A percentile compares a stretch with the other conserved stretches of the same genome.
These are phyloP conservation scores for Dictyostelium intermedium DNA, from an alignment of 78 protist genomes.

Conservation along the genomic window DNA sequence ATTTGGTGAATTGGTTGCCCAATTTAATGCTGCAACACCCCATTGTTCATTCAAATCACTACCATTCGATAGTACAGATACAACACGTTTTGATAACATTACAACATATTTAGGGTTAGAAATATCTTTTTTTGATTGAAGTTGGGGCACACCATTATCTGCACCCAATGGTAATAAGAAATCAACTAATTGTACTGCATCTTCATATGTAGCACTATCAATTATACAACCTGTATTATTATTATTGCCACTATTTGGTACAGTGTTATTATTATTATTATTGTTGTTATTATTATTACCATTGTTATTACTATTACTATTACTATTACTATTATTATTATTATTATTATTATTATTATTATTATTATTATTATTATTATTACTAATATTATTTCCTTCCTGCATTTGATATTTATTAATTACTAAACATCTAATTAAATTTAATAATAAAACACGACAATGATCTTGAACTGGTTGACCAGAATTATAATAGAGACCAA, in stretches of 20 bases:
- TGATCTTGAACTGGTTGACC: constrained; percentile 83
- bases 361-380: too few species aligned
- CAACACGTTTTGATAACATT: constrained; percentile 56
- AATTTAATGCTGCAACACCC: constrained; percentile 62
- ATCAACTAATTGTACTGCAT: constrained; percentile 64
- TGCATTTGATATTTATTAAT: constrained; percentile 54
- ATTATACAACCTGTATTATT: neutral
- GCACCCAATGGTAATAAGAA: constrained; percentile 27
- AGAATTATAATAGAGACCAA: constrained; percentile 60
- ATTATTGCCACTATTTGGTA: neutral
- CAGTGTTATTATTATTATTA: too few species aligned
- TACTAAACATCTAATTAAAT: constrained; percentile 61
- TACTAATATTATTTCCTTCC: neutral
- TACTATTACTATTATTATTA: too few species aligned
- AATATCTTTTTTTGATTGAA: constrained; percentile 53
- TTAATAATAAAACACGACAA: constrained; percentile 60
- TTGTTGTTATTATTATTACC: neutral
- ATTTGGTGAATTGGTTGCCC: constrained; percentile 65
- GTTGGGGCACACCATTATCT: neutral
- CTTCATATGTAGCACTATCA: constrained; percentile 36
- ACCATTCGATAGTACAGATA: constrained; percentile 2
- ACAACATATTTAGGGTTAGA: constrained; percentile 67
- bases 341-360: neutral
- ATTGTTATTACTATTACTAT: neutral
- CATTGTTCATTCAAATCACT: constrained; percentile 47